Evolutionary conservation across 1,139 yeast species (phyloP).

Genomic region (Scheffersomyces quercinus): DNA sequence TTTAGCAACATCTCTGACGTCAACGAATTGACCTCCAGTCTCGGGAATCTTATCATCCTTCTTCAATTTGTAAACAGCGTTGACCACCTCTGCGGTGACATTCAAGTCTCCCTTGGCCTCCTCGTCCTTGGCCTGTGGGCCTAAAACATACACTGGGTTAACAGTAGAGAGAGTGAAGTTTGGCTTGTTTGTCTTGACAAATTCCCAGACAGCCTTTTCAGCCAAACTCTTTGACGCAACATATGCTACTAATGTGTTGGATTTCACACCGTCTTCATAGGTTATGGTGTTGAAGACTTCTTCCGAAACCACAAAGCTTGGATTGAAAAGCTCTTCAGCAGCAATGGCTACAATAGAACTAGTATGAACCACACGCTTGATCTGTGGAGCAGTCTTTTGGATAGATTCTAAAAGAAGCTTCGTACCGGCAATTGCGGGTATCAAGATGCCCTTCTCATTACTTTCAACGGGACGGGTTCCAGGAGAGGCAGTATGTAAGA

Average conservation of each 20-base stretch:
- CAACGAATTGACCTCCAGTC: conserved; percentile 30
- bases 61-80: conserved; percentile 19
- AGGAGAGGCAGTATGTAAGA: no score
- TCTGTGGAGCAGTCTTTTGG: conserved; percentile 22
- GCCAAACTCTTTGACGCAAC: no score
- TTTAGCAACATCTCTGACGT: conserved; percentile 46
- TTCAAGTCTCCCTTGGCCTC: conserved; percentile 17
- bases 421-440: conserved; percentile 45
- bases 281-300: no score
- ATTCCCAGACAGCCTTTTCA: no score
- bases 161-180: conserved; percentile 13
- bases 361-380: conserved; percentile 37
- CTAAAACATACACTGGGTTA: conserved; percentile 20
- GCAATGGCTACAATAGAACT: conserved; percentile 46
- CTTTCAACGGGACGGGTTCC: conserved; percentile 20
- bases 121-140: conserved; percentile 19
- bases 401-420: conserved; percentile 33
- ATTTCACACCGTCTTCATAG: no score
- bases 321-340: no score
- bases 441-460: conserved; percentile 39
- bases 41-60: conserved; percentile 18
- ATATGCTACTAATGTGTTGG: no score
- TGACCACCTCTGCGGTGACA: conserved; percentile 18
- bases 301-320: no score
- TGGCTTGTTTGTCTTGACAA: conserved; percentile 16